Evolutionary conservation across 768 basidiomycete genomes (phyloP).

Genomic region (Trametes cingulata): DNA sequence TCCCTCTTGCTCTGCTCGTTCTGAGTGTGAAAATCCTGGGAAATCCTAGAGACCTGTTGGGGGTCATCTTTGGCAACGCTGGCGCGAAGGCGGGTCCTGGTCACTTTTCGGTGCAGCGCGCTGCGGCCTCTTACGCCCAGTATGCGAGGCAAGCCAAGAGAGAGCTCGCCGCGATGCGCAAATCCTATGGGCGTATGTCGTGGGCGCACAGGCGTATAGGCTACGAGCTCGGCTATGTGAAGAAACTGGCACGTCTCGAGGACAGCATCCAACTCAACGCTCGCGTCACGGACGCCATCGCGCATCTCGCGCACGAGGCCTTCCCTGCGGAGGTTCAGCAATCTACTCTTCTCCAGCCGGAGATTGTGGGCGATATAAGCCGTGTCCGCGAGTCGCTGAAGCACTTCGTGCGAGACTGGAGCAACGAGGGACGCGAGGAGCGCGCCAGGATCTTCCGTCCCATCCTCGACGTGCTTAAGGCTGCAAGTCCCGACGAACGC

Average conservation of each 20-base stretch:
- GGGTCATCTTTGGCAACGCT: slow-evolving; percentile 20
- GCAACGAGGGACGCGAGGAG: slow-evolving; percentile 54
- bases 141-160: slow-evolving; percentile 44
- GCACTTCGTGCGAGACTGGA: slow-evolving; percentile 75
- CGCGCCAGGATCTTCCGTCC: slow-evolving; percentile 57
- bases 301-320: slow-evolving; percentile 36
- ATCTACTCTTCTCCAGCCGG: neutral
- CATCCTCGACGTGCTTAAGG: slow-evolving; percentile 49
- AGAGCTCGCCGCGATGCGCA: slow-evolving; percentile 45
- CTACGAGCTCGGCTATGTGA: slow-evolving; percentile 52
- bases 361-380: slow-evolving; percentile 40
- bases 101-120: slow-evolving; percentile 48
- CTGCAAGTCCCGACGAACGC: slow-evolving; percentile 31
- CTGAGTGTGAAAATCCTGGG: slow-evolving; percentile 20
- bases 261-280: slow-evolving; percentile 32
- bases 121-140: slow-evolving; percentile 44
- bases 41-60: slow-evolving; percentile 14
- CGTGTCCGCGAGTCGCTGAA: slow-evolving; percentile 61
- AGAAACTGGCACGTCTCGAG: slow-evolving; percentile 49
- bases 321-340: slow-evolving; percentile 22
- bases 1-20: slow-evolving; percentile 24
- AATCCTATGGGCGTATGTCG: slow-evolving; percentile 45
- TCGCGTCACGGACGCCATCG: slow-evolving; percentile 44
- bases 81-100: slow-evolving; percentile 16
- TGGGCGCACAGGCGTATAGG: slow-evolving; percentile 51